Evolutionary conservation across 352 stramenopile species (phyloP).

Genomic region (Pythium plurisporium): DNA sequence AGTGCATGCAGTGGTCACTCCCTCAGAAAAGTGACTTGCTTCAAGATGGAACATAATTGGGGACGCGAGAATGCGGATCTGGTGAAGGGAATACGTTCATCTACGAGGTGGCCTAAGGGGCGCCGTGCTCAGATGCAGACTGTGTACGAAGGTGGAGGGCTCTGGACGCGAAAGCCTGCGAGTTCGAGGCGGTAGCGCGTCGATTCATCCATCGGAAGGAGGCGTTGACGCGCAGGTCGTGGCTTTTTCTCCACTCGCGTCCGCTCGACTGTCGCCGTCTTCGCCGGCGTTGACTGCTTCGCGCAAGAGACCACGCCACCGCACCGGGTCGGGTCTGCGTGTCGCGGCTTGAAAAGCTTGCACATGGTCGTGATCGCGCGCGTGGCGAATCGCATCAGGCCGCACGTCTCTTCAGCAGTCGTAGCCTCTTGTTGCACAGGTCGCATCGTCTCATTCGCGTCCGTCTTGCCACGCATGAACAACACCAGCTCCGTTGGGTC

Average conservation of each 20-base stretch:
- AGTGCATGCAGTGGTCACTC: neutral
- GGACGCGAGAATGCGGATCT: no score
- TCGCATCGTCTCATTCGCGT: neutral
- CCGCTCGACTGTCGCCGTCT: no score
- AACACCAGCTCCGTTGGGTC: constrained; percentile 4
- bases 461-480: neutral
- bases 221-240: neutral
- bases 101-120: no score
- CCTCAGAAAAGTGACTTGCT: constrained; percentile 5
- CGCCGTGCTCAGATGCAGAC: neutral
- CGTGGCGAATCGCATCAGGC: neutral
- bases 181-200: constrained; percentile 20
- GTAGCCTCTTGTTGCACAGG: neutral
- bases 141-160: neutral
- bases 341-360: neutral
- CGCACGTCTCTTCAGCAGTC: neutral
- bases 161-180: constrained; percentile 12
- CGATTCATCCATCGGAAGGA: constrained; percentile 15
- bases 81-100: no score
- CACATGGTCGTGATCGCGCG: neutral
- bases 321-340: neutral
- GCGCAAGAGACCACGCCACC: neutral
- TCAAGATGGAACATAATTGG: neutral
- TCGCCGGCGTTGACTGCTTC: neutral
- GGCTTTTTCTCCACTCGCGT: neutral